phyloP scores from a whole-genome alignment of 345 rosid genomes.

The Angophora floribunda region DNA sequence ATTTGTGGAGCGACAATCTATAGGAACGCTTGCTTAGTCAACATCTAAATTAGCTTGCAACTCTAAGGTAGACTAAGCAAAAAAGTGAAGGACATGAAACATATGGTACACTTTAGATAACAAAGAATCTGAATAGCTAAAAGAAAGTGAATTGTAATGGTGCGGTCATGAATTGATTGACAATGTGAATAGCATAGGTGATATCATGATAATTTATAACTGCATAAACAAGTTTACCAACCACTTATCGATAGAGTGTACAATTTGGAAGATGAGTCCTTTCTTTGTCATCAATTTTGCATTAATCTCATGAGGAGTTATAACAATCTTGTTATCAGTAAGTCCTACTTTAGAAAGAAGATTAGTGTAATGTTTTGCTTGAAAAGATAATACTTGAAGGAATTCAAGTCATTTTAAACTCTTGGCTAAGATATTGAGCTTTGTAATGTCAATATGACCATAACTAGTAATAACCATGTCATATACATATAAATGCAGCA shows the following conservation, averaged over 20 bases:
- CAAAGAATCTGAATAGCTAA: background rate
- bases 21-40: background rate
- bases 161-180: background rate
- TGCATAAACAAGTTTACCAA: background rate
- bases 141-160: background rate
- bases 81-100: background rate
- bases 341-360: background rate
- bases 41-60: background rate
- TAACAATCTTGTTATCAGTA: background rate
- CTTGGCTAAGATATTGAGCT: background rate
- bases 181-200: background rate
- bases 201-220: background rate
- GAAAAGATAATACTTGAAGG: background rate
- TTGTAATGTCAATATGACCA: background rate
- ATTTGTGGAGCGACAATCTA: background rate
- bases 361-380: background rate
- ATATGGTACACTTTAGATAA: background rate
- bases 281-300: background rate
- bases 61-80: background rate
- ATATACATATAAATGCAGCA: background rate
- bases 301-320: background rate
- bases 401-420: accelerated
- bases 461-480: background rate
- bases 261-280: background rate
- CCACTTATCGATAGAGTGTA: background rate